Conservation (phyloP, 352 stramenopile genomes). For the Globisporangium middletonii region DNA sequence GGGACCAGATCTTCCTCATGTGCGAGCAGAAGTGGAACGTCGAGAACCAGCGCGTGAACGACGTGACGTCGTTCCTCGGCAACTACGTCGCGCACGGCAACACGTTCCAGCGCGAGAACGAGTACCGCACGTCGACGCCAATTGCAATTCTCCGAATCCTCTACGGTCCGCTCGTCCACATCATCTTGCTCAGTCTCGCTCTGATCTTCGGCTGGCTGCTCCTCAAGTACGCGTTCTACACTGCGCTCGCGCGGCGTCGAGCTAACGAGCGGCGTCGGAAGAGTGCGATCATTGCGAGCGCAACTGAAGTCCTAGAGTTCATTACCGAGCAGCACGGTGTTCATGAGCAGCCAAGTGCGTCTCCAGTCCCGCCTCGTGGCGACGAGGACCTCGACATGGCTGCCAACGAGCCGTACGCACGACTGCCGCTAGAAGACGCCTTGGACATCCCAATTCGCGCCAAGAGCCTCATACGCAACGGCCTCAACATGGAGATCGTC, state of each 20-base stretch:
- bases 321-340: background rate
- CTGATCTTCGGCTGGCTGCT: conserved; percentile 2
- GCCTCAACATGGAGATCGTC: conserved; percentile 23
- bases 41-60: conserved; percentile 20
- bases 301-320: background rate
- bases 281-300: conserved; percentile 1
- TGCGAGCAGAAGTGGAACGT: conserved; percentile 18
- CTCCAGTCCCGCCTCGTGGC: no score
- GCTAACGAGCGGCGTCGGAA: background rate
- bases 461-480: conserved; percentile 19
- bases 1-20: conserved; percentile 16
- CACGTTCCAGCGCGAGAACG: conserved; percentile 18
- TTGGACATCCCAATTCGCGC: conserved; percentile 20
- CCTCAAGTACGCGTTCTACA: conserved; percentile 4
- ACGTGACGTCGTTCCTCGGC: conserved; percentile 11
- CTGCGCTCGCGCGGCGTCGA: background rate
- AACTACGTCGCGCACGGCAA: conserved; percentile 17
- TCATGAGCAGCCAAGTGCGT: background rate
- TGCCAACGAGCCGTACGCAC: conserved; percentile 10
- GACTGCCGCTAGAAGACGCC: conserved; percentile 19
- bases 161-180: conserved; percentile 10
- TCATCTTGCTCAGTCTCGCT: conserved; percentile 8
- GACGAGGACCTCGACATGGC: background rate
- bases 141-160: conserved; percentile 14
- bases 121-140: conserved; percentile 7